Percentiles rank a stretch among this genome's conserved stretches.
These are phyloP conservation scores for Onygenales sp. DNA, from an alignment of 2,329 filamentous ascomycete species.

Conservation along the genomic window DNA sequence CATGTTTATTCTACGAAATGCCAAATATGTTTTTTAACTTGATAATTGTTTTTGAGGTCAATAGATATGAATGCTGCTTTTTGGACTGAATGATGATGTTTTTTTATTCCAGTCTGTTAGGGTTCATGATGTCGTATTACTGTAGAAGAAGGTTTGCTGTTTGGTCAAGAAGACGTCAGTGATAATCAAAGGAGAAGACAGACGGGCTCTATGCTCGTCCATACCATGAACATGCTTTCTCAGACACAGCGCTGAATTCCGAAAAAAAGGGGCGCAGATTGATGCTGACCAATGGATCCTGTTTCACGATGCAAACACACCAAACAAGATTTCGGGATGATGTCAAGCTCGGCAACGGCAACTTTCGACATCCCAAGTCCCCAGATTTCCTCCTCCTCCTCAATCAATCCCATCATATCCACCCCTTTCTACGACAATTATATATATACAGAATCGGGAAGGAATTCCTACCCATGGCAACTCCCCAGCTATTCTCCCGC, in stretches of 20 bases:
- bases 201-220: neutral
- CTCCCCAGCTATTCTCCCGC: constrained; percentile 36
- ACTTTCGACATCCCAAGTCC: constrained; percentile 2
- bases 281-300: neutral
- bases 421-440: neutral
- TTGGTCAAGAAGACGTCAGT: neutral
- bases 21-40: neutral
- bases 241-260: too few species aligned
- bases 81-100: too few species aligned
- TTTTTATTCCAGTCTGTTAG: too few species aligned
- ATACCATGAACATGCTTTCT: too few species aligned
- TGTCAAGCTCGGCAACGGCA: constrained; percentile 25
- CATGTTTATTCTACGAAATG: neutral
- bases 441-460: neutral
- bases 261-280: too few species aligned
- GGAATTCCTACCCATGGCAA: constrained; percentile 31
- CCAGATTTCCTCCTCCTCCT: neutral
- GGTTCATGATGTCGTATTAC: too few species aligned
- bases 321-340: constrained; percentile 29
- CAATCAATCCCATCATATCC: neutral
- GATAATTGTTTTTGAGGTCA: neutral
- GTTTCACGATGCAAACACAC: constrained; percentile 21
- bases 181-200: neutral
- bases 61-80: neutral
- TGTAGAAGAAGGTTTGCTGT: too few species aligned